phyloP scores from a whole-genome alignment of 176 grass and related monocot species.

The Juncus inflexus region DNA sequence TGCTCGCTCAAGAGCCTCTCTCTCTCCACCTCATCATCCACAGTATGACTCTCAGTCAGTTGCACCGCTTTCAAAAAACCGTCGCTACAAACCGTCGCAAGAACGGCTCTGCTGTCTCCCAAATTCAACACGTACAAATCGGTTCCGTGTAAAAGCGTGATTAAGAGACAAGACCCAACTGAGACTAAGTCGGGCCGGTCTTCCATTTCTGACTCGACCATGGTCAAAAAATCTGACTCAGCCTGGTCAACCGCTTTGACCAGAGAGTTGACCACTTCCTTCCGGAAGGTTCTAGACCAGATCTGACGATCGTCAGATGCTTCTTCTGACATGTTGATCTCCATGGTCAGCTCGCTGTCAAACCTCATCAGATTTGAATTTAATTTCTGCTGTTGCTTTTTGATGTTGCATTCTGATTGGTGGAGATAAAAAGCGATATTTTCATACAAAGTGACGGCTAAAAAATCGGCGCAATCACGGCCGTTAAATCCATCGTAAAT shows the following conservation, averaged over 20 bases:
- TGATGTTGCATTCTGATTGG: slow-evolving; percentile 64
- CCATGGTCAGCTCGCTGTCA: slow-evolving; percentile 62
- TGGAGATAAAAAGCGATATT: slow-evolving; percentile 83
- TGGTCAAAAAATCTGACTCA: slow-evolving; percentile 81
- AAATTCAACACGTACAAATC: slow-evolving; percentile 86
- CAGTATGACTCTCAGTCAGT: slow-evolving; percentile 74
- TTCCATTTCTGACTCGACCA: slow-evolving; percentile 92
- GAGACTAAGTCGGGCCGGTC: slow-evolving; percentile 94
- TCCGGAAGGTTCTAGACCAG: slow-evolving; percentile 51
- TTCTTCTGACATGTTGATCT: slow-evolving; percentile 52
- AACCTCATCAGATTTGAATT: slow-evolving; percentile 24
- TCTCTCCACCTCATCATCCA: slow-evolving; percentile 66
- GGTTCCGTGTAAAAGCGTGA: slow-evolving; percentile 74
- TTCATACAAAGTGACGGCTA: slow-evolving; percentile 90
- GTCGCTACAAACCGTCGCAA: slow-evolving; percentile 44
- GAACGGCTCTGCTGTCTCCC: slow-evolving; percentile 93
- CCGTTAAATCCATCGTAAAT: slow-evolving; percentile 99
- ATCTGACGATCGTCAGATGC: slow-evolving; percentile 25
- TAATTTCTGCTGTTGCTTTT: slow-evolving; percentile 37
- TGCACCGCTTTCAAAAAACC: slow-evolving; percentile 49
- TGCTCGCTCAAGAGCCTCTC: slow-evolving; percentile 66
- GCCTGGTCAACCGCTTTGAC: slow-evolving; percentile 78
- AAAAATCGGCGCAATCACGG: slow-evolving; percentile 94
- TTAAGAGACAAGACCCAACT: slow-evolving; percentile 85
- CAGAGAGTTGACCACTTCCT: slow-evolving; percentile 75